Evolutionary conservation across 495 filamentous ascomycete species (phyloP).

Genomic region (Cenococcum geophilum): DNA sequence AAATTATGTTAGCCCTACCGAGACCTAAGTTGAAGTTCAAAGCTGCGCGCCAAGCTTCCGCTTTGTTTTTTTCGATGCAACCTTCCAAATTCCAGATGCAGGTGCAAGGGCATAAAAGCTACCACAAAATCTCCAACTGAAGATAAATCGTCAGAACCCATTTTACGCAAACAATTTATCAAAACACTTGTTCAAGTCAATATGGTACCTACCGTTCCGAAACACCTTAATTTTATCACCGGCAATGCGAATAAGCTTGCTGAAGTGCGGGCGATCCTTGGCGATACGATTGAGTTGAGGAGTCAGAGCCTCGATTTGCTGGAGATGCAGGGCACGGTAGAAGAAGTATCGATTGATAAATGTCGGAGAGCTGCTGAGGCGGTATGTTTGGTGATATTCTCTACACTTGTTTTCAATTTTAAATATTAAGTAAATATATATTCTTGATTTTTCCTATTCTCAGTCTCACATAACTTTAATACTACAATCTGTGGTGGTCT

Average conservation of each 20-base stretch:
- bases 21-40: too few species aligned
- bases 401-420: neutral
- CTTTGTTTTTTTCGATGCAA: too few species aligned
- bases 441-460: too few species aligned
- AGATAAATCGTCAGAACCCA: neutral
- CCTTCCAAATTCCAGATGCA: too few species aligned
- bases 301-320: constrained; percentile 70
- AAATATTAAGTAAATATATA: neutral
- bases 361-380: constrained; percentile 67
- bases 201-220: constrained; percentile 36
- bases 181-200: neutral
- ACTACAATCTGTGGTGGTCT: constrained; percentile 2
- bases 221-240: constrained; percentile 83
- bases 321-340: constrained; percentile 87
- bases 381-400: constrained; percentile 40
- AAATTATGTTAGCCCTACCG: too few species aligned
- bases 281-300: constrained; percentile 61
- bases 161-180: constrained; percentile 8
- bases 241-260: constrained; percentile 87
- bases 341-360: constrained; percentile 86
- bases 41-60: too few species aligned
- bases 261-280: constrained; percentile 82
- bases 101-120: too few species aligned
- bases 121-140: too few species aligned
- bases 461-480: neutral